These are phyloP conservation scores for Sordariomycetes sp. DNA, from an alignment of 2,329 filamentous ascomycete genomes.

Conservation along the genomic window DNA sequence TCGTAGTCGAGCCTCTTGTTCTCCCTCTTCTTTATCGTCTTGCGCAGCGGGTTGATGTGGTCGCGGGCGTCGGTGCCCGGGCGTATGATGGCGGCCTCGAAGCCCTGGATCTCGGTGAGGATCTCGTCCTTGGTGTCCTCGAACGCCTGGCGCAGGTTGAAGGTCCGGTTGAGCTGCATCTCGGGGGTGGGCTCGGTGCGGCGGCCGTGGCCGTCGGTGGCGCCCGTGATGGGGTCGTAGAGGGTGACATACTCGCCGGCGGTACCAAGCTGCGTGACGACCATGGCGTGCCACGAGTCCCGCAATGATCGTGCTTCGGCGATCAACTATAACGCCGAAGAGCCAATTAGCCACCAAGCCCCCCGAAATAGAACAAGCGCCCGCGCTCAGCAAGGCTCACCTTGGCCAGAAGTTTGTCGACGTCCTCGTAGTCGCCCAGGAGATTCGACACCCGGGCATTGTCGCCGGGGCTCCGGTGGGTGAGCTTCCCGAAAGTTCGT, in stretches of 20 bases:
- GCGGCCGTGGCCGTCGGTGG: conserved; percentile 44
- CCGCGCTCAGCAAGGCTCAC: conserved; percentile 31
- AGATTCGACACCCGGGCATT: conserved; percentile 66
- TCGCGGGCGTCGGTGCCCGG: conserved; percentile 62
- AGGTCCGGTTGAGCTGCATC: conserved; percentile 51
- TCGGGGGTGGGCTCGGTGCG: conserved; percentile 50
- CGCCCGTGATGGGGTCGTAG: conserved; percentile 66
- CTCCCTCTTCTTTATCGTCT: conserved; percentile 76
- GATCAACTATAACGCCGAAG: conserved; percentile 50
- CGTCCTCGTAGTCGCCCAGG: conserved; percentile 71
- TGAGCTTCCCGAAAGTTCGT: conserved; percentile 62
- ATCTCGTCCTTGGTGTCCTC: conserved; percentile 62
- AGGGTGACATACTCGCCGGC: conserved; percentile 59
- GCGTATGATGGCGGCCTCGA: conserved; percentile 59
- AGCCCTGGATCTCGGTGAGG: conserved; percentile 56
- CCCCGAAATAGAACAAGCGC: neutral
- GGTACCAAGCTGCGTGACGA: conserved; percentile 56
- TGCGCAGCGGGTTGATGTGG: conserved; percentile 61
- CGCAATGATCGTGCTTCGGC: conserved; percentile 67
- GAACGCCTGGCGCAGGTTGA: conserved; percentile 55
- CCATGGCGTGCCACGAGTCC: conserved; percentile 66
- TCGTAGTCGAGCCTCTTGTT: conserved; percentile 77
- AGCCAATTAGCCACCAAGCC: neutral
- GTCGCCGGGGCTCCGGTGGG: conserved; percentile 58
- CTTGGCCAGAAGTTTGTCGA: conserved; percentile 62